phyloP scores from a whole-genome alignment of 2,329 filamentous ascomycete species.

The Aspergillus floridensis region DNA sequence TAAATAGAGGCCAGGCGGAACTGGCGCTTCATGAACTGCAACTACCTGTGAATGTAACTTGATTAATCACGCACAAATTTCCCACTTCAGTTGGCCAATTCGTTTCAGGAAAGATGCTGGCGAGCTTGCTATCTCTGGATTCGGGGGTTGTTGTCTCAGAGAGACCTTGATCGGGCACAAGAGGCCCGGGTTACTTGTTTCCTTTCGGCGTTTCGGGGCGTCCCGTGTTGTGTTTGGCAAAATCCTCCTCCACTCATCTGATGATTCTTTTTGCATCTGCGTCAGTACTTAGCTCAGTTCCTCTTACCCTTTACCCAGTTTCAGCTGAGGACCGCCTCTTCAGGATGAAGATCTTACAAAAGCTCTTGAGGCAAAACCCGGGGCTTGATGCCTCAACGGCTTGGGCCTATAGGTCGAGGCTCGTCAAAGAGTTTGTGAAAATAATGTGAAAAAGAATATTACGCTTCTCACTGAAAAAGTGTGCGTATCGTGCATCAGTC shows the following conservation, averaged over 20 bases:
- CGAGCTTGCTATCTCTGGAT: background rate
- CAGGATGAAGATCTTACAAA: background rate
- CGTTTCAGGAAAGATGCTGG: background rate
- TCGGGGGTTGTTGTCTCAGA: background rate
- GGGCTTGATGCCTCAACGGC: background rate
- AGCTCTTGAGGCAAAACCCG: background rate
- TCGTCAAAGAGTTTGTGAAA: conserved; percentile 3
- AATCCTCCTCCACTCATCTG: conserved; percentile 31
- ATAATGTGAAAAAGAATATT: background rate
- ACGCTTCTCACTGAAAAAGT: background rate
- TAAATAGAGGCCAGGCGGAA: conserved; percentile 37
- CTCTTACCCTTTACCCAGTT: background rate
- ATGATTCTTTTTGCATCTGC: conserved; percentile 25
- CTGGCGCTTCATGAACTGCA: conserved; percentile 32
- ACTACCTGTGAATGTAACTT: conserved; percentile 29
- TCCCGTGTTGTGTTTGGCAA: conserved; percentile 7
- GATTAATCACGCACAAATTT: conserved; percentile 20
- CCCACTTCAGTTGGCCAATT: conserved; percentile 2
- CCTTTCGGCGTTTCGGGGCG: conserved; percentile 1
- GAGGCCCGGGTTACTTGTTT: background rate
- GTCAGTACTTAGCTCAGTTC: conserved; percentile 16
- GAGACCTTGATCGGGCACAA: background rate
- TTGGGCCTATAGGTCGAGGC: background rate
- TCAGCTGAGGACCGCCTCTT: background rate
- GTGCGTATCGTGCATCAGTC: too few species aligned